Conservation (phyloP, 1,139 yeast genomes). For the Pneumocystis sp. region DNA sequence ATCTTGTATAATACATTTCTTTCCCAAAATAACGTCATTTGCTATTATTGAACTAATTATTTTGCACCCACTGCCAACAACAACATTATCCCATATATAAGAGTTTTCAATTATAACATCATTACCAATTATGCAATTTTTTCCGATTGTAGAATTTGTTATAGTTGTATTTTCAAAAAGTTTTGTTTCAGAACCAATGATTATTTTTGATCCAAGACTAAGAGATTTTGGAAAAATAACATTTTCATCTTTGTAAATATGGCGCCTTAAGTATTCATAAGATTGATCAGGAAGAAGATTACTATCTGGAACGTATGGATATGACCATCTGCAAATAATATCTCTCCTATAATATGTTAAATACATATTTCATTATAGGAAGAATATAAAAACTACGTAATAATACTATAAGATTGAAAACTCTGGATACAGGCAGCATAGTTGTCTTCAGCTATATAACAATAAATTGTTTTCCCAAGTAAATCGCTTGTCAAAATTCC, state of each 20-base stretch:
- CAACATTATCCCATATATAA: constrained; percentile 73
- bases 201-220: constrained; percentile 62
- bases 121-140: constrained; percentile 69
- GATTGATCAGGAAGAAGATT: constrained; percentile 58
- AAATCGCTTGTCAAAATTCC: constrained; percentile 87
- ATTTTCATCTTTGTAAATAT: constrained; percentile 65
- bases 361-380: not conserved
- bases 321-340: constrained; percentile 77
- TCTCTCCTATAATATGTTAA: constrained; percentile 36
- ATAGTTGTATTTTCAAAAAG: constrained; percentile 41
- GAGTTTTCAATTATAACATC: constrained; percentile 57
- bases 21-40: constrained; percentile 39
- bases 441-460: constrained; percentile 58
- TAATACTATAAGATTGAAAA: constrained; percentile 82
- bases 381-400: constrained; percentile 28
- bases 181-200: constrained; percentile 40
- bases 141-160: constrained; percentile 63
- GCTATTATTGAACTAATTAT: constrained; percentile 60
- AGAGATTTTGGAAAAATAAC: constrained; percentile 89
- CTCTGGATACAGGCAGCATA: constrained; percentile 92
- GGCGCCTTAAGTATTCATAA: constrained; percentile 65
- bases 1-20: constrained; percentile 37
- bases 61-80: constrained; percentile 48
- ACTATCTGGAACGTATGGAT: constrained; percentile 80
- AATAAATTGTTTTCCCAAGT: constrained; percentile 77